A percentile compares a stretch with the other conserved stretches of the same genome.
These are phyloP conservation scores for Triticum urartu DNA, from an alignment of 176 grass and related monocot genomes.

Conservation along the genomic window DNA sequence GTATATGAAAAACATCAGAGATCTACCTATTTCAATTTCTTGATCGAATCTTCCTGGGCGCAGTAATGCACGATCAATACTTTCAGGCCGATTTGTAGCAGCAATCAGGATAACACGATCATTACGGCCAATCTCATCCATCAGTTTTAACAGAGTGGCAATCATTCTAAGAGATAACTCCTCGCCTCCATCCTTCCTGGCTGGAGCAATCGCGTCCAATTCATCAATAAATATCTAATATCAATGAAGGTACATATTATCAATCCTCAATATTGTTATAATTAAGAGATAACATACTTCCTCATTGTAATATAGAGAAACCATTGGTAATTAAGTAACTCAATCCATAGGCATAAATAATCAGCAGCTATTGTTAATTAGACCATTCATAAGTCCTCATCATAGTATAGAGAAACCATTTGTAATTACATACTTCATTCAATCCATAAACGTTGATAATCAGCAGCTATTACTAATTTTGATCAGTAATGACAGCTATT, in stretches of 20 bases:
- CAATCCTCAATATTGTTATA: constrained; percentile 5
- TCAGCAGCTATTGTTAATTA: constrained; percentile 15
- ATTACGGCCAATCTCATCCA: constrained; percentile 77
- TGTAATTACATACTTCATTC: background rate
- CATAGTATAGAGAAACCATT: background rate
- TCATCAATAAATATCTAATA: constrained; percentile 96
- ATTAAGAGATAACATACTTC: background rate
- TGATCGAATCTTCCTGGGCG: constrained; percentile 74
- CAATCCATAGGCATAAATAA: background rate
- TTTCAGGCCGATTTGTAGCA: constrained; percentile 83
- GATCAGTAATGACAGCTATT: background rate
- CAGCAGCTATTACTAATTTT: constrained; percentile 3
- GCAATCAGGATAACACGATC: constrained; percentile 85
- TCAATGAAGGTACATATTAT: constrained; percentile 30
- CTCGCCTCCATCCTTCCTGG: constrained; percentile 78
- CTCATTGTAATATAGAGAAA: background rate
- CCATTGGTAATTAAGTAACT: background rate
- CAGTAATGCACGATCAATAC: constrained; percentile 81
- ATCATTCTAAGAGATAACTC: constrained; percentile 90
- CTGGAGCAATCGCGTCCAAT: constrained; percentile 95
- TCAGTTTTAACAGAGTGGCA: constrained; percentile 77
- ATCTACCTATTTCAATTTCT: constrained; percentile 95
- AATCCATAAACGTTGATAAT: background rate
- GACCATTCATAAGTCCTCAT: background rate
- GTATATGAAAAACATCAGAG: constrained; percentile 28